phyloP scores from a whole-genome alignment of 768 basidiomycete genomes.

The Porphyrellus cyaneotinctus region DNA sequence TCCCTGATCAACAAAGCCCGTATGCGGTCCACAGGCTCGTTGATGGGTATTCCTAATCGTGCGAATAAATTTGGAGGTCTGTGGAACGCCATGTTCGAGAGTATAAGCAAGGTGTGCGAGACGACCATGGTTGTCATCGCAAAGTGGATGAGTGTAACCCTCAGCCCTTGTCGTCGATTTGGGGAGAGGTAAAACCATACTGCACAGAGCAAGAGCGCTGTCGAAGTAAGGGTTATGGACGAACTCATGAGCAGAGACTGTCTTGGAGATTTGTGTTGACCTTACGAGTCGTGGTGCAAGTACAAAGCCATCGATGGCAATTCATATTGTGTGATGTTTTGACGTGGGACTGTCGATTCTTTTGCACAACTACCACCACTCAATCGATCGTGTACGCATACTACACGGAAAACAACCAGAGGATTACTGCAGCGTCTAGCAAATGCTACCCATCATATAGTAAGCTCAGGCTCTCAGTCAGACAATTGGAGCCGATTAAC shows the following conservation, averaged over 20 bases:
- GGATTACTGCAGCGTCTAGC: too few relatives aligned
- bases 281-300: not conserved
- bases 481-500: too few relatives aligned
- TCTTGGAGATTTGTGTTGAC: too few relatives aligned
- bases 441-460: too few relatives aligned
- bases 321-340: too few relatives aligned
- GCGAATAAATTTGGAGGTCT: constrained; percentile 63
- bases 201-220: constrained; percentile 15
- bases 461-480: too few relatives aligned
- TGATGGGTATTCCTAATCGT: constrained; percentile 51
- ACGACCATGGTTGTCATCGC: constrained; percentile 9
- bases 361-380: too few relatives aligned
- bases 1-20: constrained; percentile 41
- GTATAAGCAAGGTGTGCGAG: constrained; percentile 16
- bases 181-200: constrained; percentile 16
- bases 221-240: constrained; percentile 9
- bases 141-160: not conserved
- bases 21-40: constrained; percentile 50
- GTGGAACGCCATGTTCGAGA: constrained; percentile 13
- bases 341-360: too few relatives aligned
- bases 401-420: too few relatives aligned
- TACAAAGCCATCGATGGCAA: too few relatives aligned
- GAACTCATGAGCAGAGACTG: constrained; percentile 2
- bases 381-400: too few relatives aligned
- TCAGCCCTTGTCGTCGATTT: constrained; percentile 2